Conservation (phyloP, 2,329 filamentous ascomycete genomes). For the Sporothrix inflata region DNA sequence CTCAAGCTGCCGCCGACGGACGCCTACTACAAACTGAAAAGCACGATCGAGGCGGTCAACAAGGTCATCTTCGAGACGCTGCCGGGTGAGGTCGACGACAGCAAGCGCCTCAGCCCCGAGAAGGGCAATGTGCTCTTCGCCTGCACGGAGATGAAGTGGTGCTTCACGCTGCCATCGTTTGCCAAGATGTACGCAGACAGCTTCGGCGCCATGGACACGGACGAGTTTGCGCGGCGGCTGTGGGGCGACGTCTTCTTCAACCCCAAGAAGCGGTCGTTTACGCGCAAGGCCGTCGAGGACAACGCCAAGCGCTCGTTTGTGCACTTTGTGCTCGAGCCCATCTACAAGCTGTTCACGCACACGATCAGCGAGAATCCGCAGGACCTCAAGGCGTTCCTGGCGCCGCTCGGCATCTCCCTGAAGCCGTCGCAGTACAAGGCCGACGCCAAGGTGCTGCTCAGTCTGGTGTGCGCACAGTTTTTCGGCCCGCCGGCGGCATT, state of each 20-base stretch:
- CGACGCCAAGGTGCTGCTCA: constrained; percentile 86
- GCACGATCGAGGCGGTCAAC: constrained; percentile 98
- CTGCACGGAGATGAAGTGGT: constrained; percentile 93
- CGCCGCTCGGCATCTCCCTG: constrained; percentile 76
- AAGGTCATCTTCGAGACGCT: constrained; percentile 87
- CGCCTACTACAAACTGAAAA: constrained; percentile 98
- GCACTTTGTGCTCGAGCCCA: constrained; percentile 91
- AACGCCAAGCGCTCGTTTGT: constrained; percentile 84
- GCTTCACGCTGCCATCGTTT: constrained; percentile 91
- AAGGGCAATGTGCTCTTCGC: constrained; percentile 98
- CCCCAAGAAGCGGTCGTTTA: constrained; percentile 85
- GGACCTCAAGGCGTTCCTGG: constrained; percentile 78
- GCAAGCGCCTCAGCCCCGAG: constrained; percentile 84
- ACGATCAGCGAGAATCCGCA: constrained; percentile 89
- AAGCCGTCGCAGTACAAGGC: constrained; percentile 92
- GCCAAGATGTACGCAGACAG: constrained; percentile 94
- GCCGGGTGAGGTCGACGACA: constrained; percentile 77
- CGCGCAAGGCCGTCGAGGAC: constrained; percentile 81
- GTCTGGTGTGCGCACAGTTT: constrained; percentile 90
- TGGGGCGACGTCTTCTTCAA: constrained; percentile 99
- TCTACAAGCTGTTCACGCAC: constrained; percentile 97
- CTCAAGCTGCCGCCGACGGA: constrained; percentile 91
- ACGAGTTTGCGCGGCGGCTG: constrained; percentile 80
- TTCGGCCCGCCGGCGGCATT: constrained; percentile 89
- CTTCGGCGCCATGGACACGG: constrained; percentile 78